Evolutionary conservation across 345 rosid species (phyloP), one percentile per base, ranked within the genome.

Genomic region (Bruguiera gymnorhiza): DNA sequence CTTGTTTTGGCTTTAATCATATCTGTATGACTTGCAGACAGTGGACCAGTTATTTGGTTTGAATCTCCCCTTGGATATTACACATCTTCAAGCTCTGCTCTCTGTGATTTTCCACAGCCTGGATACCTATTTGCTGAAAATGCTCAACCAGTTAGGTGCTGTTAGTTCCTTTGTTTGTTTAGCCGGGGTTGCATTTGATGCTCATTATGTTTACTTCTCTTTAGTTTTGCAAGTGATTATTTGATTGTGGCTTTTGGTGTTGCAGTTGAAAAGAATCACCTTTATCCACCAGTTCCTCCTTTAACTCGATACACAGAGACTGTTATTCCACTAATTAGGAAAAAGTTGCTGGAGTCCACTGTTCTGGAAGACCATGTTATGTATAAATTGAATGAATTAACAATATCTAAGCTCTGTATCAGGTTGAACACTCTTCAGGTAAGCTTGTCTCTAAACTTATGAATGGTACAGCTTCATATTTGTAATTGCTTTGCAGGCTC

Each of bases 51-150:
- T 89, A 53, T 91, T 91, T 82, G 92, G 87, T 76, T 81, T 93
- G 83, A 89, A 88, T 75, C 88, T 95, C 57, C 96, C 92, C 29
- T 75, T 95, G 89, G 89, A 95, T 78, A 76, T 89, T 39, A 89
- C 88, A 31, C 99, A 95, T 87, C 84, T 95, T 73, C 99, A 95
- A 82, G 97, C 97, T 63, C 89, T 95, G 54, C 90, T 95, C 67
- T 95, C 99, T 52, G 59, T 89, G 65, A 81, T 91, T 78, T 95
- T 85, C 71, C 99, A 91, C 75, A 83, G 92, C 82, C 79, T 95
- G 88, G 97, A 89, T 79, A 65, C 86, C 67, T 95, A 86, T 80
- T 81, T 91, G 83, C 84, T 68, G 85, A 87, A 86, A 74, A 34
- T 91, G 71, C 82, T 78, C 72, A 81, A 76, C 53, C 92, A 84